Evolutionary conservation across 2,329 filamentous ascomycete species (phyloP).

Genomic region (Pseudogymnoascus sp.): DNA sequence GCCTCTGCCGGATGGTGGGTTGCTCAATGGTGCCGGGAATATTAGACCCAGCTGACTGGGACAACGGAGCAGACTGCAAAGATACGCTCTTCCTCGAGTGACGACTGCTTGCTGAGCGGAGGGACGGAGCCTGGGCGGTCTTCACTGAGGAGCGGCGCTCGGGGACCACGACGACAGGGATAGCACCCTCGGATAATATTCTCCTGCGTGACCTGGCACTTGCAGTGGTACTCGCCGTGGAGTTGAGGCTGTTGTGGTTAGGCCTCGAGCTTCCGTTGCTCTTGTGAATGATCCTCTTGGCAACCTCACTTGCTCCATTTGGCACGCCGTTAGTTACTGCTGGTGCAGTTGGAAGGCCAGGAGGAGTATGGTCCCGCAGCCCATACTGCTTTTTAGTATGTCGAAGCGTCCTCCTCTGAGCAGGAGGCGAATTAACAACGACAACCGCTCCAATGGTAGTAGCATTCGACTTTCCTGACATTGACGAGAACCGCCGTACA

Average conservation of each 20-base stretch:
- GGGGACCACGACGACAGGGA: slow-evolving; percentile 55
- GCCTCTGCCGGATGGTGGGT: slow-evolving; percentile 17
- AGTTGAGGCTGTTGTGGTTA: slow-evolving; percentile 33
- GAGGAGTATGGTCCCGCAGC: slow-evolving; percentile 38
- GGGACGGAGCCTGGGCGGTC: slow-evolving; percentile 42
- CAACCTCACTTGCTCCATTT: not conserved
- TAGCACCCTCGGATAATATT: slow-evolving; percentile 49
- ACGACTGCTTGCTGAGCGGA: slow-evolving; percentile 53
- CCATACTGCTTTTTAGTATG: slow-evolving; percentile 49
- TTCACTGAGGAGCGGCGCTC: slow-evolving; percentile 43
- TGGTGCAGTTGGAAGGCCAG: slow-evolving; percentile 20
- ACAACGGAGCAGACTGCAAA: slow-evolving; percentile 38
- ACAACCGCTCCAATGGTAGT: slow-evolving; percentile 52
- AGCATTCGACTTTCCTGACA: slow-evolving; percentile 45
- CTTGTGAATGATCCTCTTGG: not conserved
- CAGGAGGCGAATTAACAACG: slow-evolving; percentile 42
- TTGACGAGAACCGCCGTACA: slow-evolving; percentile 41
- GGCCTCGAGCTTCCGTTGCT: not conserved
- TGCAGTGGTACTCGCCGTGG: slow-evolving; percentile 39
- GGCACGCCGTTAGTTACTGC: not conserved
- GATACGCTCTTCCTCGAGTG: slow-evolving; percentile 45
- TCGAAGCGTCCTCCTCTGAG: slow-evolving; percentile 45
- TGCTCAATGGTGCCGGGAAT: slow-evolving; percentile 39
- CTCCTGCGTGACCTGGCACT: slow-evolving; percentile 50
- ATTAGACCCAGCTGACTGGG: slow-evolving; percentile 35